Base-by-base conservation (phyloP, 2,329 filamentous ascomycete species). In the Fusarium subglutinans region DNA sequence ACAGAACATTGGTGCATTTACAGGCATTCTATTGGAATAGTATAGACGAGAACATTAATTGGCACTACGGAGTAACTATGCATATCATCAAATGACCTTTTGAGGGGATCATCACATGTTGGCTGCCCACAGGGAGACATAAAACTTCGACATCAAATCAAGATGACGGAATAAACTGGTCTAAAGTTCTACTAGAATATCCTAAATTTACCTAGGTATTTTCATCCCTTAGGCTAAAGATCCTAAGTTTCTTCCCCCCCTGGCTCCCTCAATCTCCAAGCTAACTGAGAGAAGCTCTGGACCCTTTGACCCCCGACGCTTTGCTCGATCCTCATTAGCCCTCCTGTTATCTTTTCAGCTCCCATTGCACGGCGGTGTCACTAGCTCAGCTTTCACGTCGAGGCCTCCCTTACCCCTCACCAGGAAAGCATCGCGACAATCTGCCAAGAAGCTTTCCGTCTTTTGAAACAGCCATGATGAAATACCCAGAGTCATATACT, bases 321-420 rank as follows among this genome's bases (percentile, higher is more conserved):
- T 64, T 70, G 38, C 66, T 64, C 53, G 30, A 48, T 75, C 45
- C 37, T 65, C 20, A 54, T 66, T 74, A 72, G 72, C 54, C 40
- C n/a, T 50, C n/a, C 12, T 53, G 28, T 50, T 51, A 50, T 45
- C 35, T 51, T 51, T 70, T 70, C 58, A 73, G 72, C 69, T 75
- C 43, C 54, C 48, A 58, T 30, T 58, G 59, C 40, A 38, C 38
- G 54, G 72, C 59, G 47, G 63, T 68, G 69, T 74, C 63, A 57
- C 60, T 62, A 74, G 71, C 53, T 53, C 51, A 53, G 45, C 43
- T 51, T 57, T 53, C 30, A 53, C 26, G 41, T 50, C 56, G 55
- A 66, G 33, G 40, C 15, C 43, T 44, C 41, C 8, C 8, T 58
- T 20, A 55, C 56, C 43, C 56, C 33, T 59, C 56, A 48, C 35